These are phyloP conservation scores for Xerocomus amazonicus DNA, from an alignment of 1,284 basidiomycete species.

Conservation along the genomic window DNA sequence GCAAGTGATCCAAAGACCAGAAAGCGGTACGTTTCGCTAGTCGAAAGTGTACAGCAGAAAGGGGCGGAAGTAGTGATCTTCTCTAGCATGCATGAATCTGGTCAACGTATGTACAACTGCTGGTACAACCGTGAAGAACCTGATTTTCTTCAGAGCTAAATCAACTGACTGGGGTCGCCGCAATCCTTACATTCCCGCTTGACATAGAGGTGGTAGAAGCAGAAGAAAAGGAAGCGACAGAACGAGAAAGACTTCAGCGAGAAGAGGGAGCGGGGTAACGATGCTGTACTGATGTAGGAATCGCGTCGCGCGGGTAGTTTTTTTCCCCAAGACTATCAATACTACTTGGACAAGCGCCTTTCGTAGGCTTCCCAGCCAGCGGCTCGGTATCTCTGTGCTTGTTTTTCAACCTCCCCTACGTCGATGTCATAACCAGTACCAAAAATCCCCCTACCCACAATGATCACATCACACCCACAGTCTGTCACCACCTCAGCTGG, in stretches of 20 bases:
- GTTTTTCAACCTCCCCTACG: conserved; percentile 57
- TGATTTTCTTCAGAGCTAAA: conserved; percentile 72
- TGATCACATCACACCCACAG: conserved; percentile 95
- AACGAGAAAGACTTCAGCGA: conserved; percentile 35
- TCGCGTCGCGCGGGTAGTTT: not conserved
- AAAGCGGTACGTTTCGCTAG: conserved; percentile 84
- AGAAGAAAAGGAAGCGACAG: conserved; percentile 70
- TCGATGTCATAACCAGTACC: conserved; percentile 64
- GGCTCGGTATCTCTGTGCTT: conserved; percentile 79
- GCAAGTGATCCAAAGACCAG: conserved; percentile 73
- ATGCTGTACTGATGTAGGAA: not conserved
- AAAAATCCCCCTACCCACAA: conserved; percentile 96
- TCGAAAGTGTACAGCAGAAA: conserved; percentile 85
- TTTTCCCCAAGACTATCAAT: not conserved
- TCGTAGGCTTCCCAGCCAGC: conserved; percentile 92
- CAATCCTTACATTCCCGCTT: conserved; percentile 93
- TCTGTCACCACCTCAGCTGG: conserved; percentile 82
- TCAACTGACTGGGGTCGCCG: conserved; percentile 91
- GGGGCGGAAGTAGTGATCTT: conserved; percentile 96
- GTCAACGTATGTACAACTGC: conserved; percentile 72
- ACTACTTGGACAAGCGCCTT: conserved; percentile 22
- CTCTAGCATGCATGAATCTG: conserved; percentile 98
- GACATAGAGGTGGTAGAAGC: conserved; percentile 93
- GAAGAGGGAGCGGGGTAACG: conserved; percentile 31
- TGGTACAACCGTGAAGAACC: not conserved